phyloP scores from a whole-genome alignment of 106 monocot genomes.

The Dioscorea dumetorum region DNA sequence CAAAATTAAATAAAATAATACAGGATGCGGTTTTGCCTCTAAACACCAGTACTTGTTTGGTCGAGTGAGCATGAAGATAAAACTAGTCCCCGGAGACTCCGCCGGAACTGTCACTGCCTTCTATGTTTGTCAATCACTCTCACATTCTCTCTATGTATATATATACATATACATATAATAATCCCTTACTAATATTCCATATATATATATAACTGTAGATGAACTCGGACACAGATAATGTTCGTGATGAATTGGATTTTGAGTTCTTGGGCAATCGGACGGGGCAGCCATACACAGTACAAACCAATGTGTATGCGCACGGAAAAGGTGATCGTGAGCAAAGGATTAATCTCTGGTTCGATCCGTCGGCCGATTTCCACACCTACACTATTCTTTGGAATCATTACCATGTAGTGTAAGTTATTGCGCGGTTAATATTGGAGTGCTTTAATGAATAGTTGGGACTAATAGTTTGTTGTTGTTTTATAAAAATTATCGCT shows the following conservation, averaged over 20 bases:
- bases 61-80: constrained; percentile 27
- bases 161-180: too few species aligned
- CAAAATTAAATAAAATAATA: too few species aligned
- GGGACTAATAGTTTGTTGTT: too few species aligned
- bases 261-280: constrained; percentile 57
- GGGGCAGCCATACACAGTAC: constrained; percentile 53
- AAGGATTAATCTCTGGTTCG: constrained; percentile 59
- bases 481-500: too few species aligned
- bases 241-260: constrained; percentile 65
- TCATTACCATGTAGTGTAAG: constrained; percentile 27
- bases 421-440: too few species aligned
- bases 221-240: constrained; percentile 10
- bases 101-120: constrained; percentile 44
- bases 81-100: constrained; percentile 31
- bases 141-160: too few species aligned
- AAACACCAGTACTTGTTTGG: constrained; percentile 27
- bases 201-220: background rate
- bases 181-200: too few species aligned
- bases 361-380: constrained; percentile 45
- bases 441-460: too few species aligned
- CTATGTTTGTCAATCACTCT: constrained; percentile 12
- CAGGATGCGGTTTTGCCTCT: constrained; percentile 38
- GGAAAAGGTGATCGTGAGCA: constrained; percentile 55
- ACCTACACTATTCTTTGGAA: constrained; percentile 66
- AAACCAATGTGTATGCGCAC: constrained; percentile 51